These are phyloP conservation scores for Kuraishia piskuri DNA, from an alignment of 805 yeast species.

Conservation along the genomic window DNA sequence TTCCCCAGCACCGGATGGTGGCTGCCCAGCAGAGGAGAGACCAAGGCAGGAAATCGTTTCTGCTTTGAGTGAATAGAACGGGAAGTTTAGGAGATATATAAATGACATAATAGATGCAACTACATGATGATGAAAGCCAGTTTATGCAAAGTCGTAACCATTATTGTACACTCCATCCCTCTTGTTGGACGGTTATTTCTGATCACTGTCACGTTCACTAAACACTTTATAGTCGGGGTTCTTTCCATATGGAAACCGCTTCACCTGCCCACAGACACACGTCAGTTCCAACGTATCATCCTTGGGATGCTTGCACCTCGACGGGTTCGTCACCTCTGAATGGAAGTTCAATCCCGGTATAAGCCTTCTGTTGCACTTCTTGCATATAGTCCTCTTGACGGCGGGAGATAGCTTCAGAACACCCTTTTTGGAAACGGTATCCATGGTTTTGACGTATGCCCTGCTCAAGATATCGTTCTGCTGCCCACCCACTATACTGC, in stretches of 20 bases:
- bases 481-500: conserved; percentile 28
- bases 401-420: conserved; percentile 57
- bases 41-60: not conserved
- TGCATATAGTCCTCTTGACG: conserved; percentile 63
- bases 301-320: conserved; percentile 20
- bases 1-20: conserved; percentile 5
- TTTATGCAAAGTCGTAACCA: too few species aligned
- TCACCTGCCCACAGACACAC: conserved; percentile 47
- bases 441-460: conserved; percentile 44
- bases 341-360: conserved; percentile 38
- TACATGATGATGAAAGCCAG: too few species aligned
- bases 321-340: conserved; percentile 31
- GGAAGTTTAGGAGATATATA: too few species aligned
- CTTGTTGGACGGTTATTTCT: too few species aligned
- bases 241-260: conserved; percentile 57
- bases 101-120: not conserved
- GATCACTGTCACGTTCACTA: conserved; percentile 24
- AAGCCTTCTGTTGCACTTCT: conserved; percentile 46
- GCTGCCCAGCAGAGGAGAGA: not conserved
- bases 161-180: not conserved
- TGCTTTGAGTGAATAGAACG: not conserved
- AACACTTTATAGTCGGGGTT: conserved; percentile 40
- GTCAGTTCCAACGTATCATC: conserved; percentile 38
- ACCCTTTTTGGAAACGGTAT: conserved; percentile 55
- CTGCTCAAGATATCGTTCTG: conserved; percentile 39